These are phyloP conservation scores for Camillea tinctor DNA, from an alignment of 2,329 filamentous ascomycete genomes.

Conservation along the genomic window DNA sequence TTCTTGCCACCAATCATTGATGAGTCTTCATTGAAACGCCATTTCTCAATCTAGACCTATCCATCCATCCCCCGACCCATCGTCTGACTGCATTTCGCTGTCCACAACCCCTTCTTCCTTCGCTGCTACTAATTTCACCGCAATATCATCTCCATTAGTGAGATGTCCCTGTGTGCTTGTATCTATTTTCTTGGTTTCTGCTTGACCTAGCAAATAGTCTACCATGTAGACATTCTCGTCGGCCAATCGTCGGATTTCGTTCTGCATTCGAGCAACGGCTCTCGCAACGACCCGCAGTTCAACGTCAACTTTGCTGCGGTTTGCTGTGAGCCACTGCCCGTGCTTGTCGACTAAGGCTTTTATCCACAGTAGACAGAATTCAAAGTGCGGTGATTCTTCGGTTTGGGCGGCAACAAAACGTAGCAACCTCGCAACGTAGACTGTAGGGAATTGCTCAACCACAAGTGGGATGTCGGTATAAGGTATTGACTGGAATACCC, in stretches of 20 bases:
- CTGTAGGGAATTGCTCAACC: conserved; percentile 73
- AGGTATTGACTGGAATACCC: conserved; percentile 83
- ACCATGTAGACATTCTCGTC: conserved; percentile 89
- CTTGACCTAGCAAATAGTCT: conserved; percentile 70
- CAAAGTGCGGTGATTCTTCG: conserved; percentile 87
- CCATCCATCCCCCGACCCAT: conserved; percentile 30
- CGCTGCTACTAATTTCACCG: conserved; percentile 24
- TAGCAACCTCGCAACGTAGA: conserved; percentile 83
- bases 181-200: conserved; percentile 23
- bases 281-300: conserved; percentile 82
- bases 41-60: conserved; percentile 30
- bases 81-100: conserved; percentile 21
- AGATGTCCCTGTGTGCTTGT: conserved; percentile 9
- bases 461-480: conserved; percentile 72
- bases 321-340: conserved; percentile 80
- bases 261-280: conserved; percentile 75
- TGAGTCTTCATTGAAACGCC: not conserved
- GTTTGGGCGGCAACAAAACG: conserved; percentile 85
- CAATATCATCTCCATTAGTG: conserved; percentile 15
- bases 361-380: conserved; percentile 94
- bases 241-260: conserved; percentile 77
- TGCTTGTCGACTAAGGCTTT: conserved; percentile 79
- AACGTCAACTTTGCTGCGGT: conserved; percentile 74
- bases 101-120: conserved; percentile 16
- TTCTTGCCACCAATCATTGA: not conserved